These are phyloP conservation scores for Cryptococcus amylolentus DNA, from an alignment of 1,284 basidiomycete species.

Conservation along the genomic window DNA sequence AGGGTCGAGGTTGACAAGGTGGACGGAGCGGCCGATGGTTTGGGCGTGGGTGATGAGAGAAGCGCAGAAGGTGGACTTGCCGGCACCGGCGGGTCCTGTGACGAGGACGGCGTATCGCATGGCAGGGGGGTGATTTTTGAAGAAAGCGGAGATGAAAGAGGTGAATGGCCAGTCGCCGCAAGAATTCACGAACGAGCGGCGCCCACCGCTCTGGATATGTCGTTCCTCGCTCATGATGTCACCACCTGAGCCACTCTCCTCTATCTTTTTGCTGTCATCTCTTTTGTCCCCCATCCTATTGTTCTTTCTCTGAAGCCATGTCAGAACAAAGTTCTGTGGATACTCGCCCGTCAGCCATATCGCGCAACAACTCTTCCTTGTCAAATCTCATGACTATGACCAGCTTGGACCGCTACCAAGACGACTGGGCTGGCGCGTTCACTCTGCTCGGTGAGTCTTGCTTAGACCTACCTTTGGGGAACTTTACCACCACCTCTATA, in stretches of 20 bases:
- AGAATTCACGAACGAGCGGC: no score
- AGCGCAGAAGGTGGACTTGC: conserved; percentile 92
- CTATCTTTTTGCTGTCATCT: no score
- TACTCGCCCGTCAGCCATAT: background rate
- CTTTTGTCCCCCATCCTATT: no score
- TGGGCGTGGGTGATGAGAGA: conserved; percentile 88
- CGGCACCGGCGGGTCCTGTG: conserved; percentile 81
- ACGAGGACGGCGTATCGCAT: conserved; percentile 87
- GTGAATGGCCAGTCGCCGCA: background rate
- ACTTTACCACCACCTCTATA: background rate
- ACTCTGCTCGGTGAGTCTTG: conserved; percentile 41
- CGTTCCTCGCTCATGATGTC: no score
- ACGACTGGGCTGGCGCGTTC: conserved; percentile 41
- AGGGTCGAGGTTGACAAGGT: conserved; percentile 97
- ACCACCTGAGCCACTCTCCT: no score
- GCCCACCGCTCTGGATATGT: no score
- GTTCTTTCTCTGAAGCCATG: no score
- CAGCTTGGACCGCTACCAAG: conserved; percentile 37
- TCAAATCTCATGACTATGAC: conserved; percentile 30
- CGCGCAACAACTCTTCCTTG: conserved; percentile 17
- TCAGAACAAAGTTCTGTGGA: no score
- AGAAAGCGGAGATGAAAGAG: background rate
- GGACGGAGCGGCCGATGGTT: conserved; percentile 74
- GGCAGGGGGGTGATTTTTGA: background rate
- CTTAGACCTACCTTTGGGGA: background rate